A percentile compares a stretch with the other conserved stretches of the same genome.
These are phyloP conservation scores for Tylopilus orsonianus DNA, from an alignment of 1,284 basidiomycete species.

Conservation along the genomic window DNA sequence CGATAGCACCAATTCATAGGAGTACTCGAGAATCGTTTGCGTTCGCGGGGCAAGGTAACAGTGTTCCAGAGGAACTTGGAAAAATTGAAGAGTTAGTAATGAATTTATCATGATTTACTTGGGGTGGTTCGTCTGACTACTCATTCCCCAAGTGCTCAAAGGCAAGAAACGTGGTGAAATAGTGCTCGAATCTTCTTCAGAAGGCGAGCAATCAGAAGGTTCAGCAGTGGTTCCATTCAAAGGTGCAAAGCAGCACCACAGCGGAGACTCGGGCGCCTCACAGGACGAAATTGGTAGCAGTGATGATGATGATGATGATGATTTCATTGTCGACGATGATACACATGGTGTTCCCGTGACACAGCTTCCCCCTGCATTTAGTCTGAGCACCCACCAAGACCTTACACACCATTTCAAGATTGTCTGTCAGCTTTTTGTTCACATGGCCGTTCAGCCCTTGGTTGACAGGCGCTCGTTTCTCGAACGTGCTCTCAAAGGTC, in stretches of 20 bases:
- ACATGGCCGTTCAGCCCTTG: slow-evolving; percentile 65
- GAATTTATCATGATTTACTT: no score
- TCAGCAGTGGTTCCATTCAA: slow-evolving; percentile 29
- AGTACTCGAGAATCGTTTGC: slow-evolving; percentile 63
- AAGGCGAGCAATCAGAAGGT: slow-evolving; percentile 36
- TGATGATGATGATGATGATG: slow-evolving; percentile 43
- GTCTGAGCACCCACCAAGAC: slow-evolving; percentile 74
- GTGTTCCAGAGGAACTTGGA: slow-evolving; percentile 62
- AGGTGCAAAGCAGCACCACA: slow-evolving; percentile 28
- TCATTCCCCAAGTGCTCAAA: slow-evolving; percentile 24
- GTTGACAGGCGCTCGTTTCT: slow-evolving; percentile 54
- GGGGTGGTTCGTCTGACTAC: slow-evolving; percentile 3
- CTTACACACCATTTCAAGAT: slow-evolving; percentile 78
- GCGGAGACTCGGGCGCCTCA: slow-evolving; percentile 20
- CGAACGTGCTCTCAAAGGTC: slow-evolving; percentile 53
- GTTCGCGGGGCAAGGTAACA: slow-evolving; percentile 58
- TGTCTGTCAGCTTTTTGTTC: slow-evolving; percentile 82
- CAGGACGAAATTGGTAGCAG: slow-evolving; percentile 26
- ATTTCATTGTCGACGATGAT: slow-evolving; percentile 75
- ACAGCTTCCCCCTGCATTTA: slow-evolving; percentile 72
- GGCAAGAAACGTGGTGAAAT: slow-evolving; percentile 50
- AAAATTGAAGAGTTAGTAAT: slow-evolving; percentile 56
- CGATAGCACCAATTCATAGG: slow-evolving; percentile 37
- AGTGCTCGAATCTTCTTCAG: slow-evolving; percentile 37
- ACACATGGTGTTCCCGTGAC: slow-evolving; percentile 43